Percentiles rank a stretch among this genome's conserved stretches.
Conservation (phyloP, 2,329 filamentous ascomycete genomes). For the Penicillium sumatraense region DNA sequence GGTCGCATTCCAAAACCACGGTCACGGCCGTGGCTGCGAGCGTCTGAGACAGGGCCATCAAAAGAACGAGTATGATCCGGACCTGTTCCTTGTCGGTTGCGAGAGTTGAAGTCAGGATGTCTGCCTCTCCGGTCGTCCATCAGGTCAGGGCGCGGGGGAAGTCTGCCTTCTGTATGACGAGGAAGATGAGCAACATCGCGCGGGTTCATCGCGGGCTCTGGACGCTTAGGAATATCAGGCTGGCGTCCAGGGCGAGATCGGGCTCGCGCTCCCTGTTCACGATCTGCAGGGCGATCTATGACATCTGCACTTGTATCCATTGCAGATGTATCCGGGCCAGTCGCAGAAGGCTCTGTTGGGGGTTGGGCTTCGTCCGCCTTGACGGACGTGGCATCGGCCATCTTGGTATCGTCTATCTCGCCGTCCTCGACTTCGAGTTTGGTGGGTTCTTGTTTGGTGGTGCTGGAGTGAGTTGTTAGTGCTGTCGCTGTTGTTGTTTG, state of each 20-base stretch:
- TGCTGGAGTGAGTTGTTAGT: constrained; percentile 31
- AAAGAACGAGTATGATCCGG: constrained; percentile 42
- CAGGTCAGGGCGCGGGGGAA: constrained; percentile 45
- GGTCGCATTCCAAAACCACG: constrained; percentile 40
- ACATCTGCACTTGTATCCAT: constrained; percentile 16
- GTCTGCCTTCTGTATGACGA: constrained; percentile 40
- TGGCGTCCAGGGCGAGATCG: constrained; percentile 32
- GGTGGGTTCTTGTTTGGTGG: constrained; percentile 29
- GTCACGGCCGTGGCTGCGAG: constrained; percentile 44
- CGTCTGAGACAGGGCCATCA: constrained; percentile 38
- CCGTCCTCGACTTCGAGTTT: constrained; percentile 49
- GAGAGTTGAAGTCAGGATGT: constrained; percentile 40
- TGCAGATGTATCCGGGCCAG: constrained; percentile 9
- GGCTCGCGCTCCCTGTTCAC: constrained; percentile 19
- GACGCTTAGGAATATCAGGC: constrained; percentile 42
- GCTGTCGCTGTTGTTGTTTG: background rate
- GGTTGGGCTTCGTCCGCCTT: constrained; percentile 21
- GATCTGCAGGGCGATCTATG: constrained; percentile 12
- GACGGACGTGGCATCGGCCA: constrained; percentile 37
- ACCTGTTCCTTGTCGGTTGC: constrained; percentile 40
- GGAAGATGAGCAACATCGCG: constrained; percentile 43
- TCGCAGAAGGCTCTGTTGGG: background rate
- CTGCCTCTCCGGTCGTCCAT: constrained; percentile 46
- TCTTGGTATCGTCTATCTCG: constrained; percentile 52
- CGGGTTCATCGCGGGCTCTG: constrained; percentile 37